Conservation (phyloP, 78 protist genomes). For the Planoprotostelium fungivorum region DNA sequence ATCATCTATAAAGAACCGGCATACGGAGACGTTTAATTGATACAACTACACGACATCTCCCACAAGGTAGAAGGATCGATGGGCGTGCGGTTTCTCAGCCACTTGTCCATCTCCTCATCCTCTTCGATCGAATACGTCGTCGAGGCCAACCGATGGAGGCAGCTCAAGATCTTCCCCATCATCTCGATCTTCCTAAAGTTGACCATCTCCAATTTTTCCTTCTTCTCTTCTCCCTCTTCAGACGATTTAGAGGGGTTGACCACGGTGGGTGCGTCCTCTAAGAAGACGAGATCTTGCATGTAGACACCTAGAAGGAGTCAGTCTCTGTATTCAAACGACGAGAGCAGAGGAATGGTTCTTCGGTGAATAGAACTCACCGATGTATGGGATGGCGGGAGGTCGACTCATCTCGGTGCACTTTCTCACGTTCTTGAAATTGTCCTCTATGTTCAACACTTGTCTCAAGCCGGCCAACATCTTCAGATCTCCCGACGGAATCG, state of each 20-base stretch:
- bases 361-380: neutral
- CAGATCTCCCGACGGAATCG: neutral
- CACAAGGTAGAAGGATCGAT: neutral
- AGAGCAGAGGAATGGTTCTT: too few species aligned
- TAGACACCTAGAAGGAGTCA: neutral
- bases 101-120: neutral
- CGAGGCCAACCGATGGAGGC: neutral
- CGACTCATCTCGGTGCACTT: neutral
- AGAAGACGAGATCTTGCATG: neutral
- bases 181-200: neutral
- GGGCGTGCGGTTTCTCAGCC: neutral
- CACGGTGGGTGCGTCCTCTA: neutral
- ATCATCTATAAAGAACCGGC: too few species aligned
- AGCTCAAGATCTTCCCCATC: neutral
- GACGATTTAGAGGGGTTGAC: too few species aligned
- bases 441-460: neutral
- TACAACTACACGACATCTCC: too few species aligned
- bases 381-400: neutral
- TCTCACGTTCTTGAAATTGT: neutral
- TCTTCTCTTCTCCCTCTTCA: neutral
- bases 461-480: neutral
- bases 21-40: too few species aligned
- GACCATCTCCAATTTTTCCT: neutral
- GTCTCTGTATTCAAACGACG: too few species aligned
- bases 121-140: neutral